Percentiles rank a stretch among this genome's conserved stretches.
Evolutionary conservation across 2,329 filamentous ascomycete species (phyloP).

Genomic region (Decorospora gaudefroyi): DNA sequence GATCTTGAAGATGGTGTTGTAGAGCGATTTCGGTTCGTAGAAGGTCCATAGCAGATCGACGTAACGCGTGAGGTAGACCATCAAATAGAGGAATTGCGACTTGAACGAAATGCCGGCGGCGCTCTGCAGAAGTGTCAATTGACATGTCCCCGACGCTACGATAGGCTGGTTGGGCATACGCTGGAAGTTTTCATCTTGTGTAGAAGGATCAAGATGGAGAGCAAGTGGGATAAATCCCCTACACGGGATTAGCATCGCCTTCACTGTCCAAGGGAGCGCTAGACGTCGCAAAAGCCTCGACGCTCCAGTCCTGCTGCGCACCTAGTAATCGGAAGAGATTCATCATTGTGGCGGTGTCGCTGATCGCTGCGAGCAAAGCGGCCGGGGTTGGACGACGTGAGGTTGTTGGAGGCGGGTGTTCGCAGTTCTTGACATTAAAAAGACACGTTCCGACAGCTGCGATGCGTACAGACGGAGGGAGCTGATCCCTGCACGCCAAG

Average conservation of each 20-base stretch:
- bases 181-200: slow-evolving; percentile 93
- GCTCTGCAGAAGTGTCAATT: slow-evolving; percentile 63
- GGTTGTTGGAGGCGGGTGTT: slow-evolving; percentile 17
- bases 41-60: slow-evolving; percentile 85
- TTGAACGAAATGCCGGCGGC: slow-evolving; percentile 98
- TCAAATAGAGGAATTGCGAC: slow-evolving; percentile 90
- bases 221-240: slow-evolving; percentile 95
- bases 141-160: slow-evolving; percentile 13
- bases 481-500: slow-evolving; percentile 42
- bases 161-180: slow-evolving; percentile 58
- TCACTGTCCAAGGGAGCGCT: not conserved
- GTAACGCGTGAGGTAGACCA: slow-evolving; percentile 94
- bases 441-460: slow-evolving; percentile 45
- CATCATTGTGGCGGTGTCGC: slow-evolving; percentile 55
- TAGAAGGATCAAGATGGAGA: slow-evolving; percentile 90
- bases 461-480: slow-evolving; percentile 28
- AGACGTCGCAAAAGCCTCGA: slow-evolving; percentile 1
- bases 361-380: slow-evolving; percentile 20
- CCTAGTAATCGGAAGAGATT: slow-evolving; percentile 72
- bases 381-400: slow-evolving; percentile 22
- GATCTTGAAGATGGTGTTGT: slow-evolving; percentile 95
- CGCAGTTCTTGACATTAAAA: slow-evolving; percentile 34
- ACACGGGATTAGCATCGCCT: slow-evolving; percentile 35
- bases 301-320: slow-evolving; percentile 48
- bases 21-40: slow-evolving; percentile 69